phyloP scores from a whole-genome alignment of 306 rosid genomes.

The Cicer cuneatum region DNA sequence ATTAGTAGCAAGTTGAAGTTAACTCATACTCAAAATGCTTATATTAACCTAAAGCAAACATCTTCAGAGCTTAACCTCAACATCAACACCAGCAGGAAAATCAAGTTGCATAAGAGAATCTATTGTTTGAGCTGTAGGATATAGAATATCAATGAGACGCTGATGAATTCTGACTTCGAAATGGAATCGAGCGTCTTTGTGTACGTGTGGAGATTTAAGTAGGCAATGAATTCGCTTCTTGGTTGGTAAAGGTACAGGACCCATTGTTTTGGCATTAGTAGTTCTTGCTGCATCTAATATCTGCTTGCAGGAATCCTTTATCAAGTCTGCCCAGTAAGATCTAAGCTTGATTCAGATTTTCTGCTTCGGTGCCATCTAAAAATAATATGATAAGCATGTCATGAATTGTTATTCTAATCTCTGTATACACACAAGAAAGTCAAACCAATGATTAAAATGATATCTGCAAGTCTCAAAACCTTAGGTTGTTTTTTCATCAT shows the following conservation, averaged over 20 bases:
- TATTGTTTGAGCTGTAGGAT: conserved; percentile 96
- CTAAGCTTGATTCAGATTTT: conserved; percentile 95
- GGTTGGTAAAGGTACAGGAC: conserved; percentile 98
- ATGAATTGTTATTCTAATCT: conserved; percentile 8
- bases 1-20: conserved; percentile 33
- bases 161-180: conserved; percentile 97
- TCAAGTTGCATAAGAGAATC: conserved; percentile 96
- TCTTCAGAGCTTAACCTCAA: conserved; percentile 91
- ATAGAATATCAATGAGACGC: conserved; percentile 87
- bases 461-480: not conserved
- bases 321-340: conserved; percentile 87
- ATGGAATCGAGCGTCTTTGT: conserved; percentile 95
- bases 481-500: not conserved
- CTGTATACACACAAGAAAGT: not conserved
- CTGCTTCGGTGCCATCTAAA: conserved; percentile 89
- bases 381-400: conserved; percentile 25
- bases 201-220: conserved; percentile 92
- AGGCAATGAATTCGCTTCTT: conserved; percentile 83
- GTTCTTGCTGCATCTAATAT: conserved; percentile 90
- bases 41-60: conserved; percentile 33
- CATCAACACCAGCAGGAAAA: conserved; percentile 98
- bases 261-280: conserved; percentile 95
- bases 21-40: conserved; percentile 31
- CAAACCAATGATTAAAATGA: conserved; percentile 30
- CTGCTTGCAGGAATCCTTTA: conserved; percentile 99